Evolutionary conservation across 75 land plant genomes (phyloP), one percentile per base, ranked within the genome.

Genomic region (Pinus tabuliformis): DNA sequence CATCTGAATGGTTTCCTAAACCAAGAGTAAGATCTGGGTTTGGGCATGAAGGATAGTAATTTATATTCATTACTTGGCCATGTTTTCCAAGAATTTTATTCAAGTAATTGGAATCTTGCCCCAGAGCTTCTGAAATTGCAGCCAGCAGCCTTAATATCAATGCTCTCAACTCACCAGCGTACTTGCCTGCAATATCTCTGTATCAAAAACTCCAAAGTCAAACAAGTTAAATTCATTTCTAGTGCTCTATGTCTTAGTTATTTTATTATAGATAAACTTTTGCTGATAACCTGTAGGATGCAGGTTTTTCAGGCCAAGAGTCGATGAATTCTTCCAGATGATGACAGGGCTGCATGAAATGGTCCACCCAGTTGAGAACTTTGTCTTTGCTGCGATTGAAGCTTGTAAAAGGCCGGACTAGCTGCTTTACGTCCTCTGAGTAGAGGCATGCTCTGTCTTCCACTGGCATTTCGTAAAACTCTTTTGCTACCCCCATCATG

Each of bases 21-120:
- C 93, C 93, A 30, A 84, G 79, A 12, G 91, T 91, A 1, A 89
- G 83, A 49, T 85, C 87, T 57, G 91, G 93, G 58, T 91, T 83
- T 13, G 91, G 93, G 68, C 93, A 91, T n/a, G 87, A 83, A 16
- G 91, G 93, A 65, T 89, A 91, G 80, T 83, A 89, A 75, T 91
- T 91, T 56, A 89, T 52, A 3, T 81, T 82, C 89, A 89, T 82
- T 62, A 76, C 86, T 58, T 84, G 86, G 12, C 79, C 82, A 26
- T 86, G 83, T 37, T 82, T 82, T 12, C 92, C 85, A 37, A 87
- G 15, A 3, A 80, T 71, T n/a, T 77, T 77, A 24, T 61, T 77
- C 39, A 85, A 76, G 76, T 81, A 71, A 20, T 88, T 75, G 14
- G 30, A 75, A 4, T 81, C 78, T 13, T 83, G 62, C 3, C 92